Conservation (phyloP, 2,329 filamentous ascomycete genomes). For the Claviceps lovelessii region DNA sequence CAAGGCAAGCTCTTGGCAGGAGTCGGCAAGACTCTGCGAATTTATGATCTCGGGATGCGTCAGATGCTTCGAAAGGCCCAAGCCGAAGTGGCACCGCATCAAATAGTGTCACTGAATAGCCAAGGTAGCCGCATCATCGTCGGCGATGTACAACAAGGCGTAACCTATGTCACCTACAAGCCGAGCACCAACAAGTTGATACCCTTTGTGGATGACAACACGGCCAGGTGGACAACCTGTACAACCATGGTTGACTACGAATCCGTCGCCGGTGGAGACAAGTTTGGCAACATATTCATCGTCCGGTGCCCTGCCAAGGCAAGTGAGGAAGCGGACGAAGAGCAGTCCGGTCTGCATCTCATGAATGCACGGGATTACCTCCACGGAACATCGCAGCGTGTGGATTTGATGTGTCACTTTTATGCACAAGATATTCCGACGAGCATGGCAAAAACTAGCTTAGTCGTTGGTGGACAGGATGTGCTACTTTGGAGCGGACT, state of each 20-base stretch:
- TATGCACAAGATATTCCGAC: constrained; percentile 88
- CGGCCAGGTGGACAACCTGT: constrained; percentile 81
- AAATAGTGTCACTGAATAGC: constrained; percentile 80
- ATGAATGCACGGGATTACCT: constrained; percentile 81
- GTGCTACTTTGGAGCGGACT: constrained; percentile 87
- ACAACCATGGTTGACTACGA: constrained; percentile 96
- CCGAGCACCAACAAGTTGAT: constrained; percentile 81
- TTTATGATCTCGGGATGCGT: constrained; percentile 88
- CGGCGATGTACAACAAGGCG: constrained; percentile 81
- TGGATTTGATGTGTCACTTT: constrained; percentile 76
- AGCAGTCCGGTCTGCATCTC: constrained; percentile 80
- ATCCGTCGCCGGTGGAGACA: constrained; percentile 85
- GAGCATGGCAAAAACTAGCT: constrained; percentile 72
- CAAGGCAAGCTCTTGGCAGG: constrained; percentile 83
- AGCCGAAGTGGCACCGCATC: constrained; percentile 59
- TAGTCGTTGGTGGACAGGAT: constrained; percentile 84
- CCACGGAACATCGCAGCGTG: constrained; percentile 71
- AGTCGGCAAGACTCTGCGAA: constrained; percentile 63
- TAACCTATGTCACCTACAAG: constrained; percentile 90
- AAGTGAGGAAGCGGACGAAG: constrained; percentile 82
- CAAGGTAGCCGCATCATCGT: constrained; percentile 86
- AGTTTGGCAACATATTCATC: constrained; percentile 94
- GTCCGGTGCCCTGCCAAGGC: constrained; percentile 75
- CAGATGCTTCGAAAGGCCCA: constrained; percentile 88
- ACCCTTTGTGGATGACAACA: constrained; percentile 80